phyloP scores from a whole-genome alignment of 441 rosid genomes.

The Populus hybrid region DNA sequence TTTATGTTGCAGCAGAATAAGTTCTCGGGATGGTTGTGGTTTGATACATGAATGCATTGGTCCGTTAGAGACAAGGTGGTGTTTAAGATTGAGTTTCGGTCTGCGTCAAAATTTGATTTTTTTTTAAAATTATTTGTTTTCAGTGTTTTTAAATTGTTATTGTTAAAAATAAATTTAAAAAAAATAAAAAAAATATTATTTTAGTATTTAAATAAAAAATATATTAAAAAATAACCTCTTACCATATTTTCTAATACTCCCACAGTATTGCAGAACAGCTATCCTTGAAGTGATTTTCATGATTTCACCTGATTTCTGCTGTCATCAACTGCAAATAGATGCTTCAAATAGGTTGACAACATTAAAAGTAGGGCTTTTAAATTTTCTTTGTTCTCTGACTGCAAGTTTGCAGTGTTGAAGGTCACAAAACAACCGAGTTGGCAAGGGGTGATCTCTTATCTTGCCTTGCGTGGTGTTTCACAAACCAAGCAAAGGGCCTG shows the following conservation, averaged over 20 bases:
- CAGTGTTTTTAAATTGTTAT: too few species aligned
- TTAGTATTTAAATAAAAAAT: too few species aligned
- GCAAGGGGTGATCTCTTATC: neutral
- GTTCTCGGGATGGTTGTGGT: neutral
- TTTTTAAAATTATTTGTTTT: too few species aligned
- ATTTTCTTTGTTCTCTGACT: neutral
- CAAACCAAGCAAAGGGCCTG: neutral
- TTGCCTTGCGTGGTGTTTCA: neutral
- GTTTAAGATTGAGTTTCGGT: too few species aligned
- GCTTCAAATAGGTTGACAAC: neutral
- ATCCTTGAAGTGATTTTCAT: neutral
- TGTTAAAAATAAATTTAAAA: too few species aligned
- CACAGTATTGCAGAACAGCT: neutral
- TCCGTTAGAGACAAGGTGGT: neutral
- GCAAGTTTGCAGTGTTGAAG: neutral
- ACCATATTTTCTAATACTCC: too few species aligned
- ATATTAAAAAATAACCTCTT: too few species aligned
- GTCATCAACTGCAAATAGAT: neutral
- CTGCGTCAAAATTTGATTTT: too few species aligned
- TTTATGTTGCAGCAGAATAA: neutral
- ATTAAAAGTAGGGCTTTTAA: neutral
- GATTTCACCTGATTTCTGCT: neutral
- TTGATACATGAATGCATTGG: neutral
- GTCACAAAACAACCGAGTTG: neutral
- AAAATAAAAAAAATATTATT: too few species aligned